These are phyloP conservation scores for Otatea glauca DNA, from an alignment of 176 grass and related monocot species.

Conservation along the genomic window DNA sequence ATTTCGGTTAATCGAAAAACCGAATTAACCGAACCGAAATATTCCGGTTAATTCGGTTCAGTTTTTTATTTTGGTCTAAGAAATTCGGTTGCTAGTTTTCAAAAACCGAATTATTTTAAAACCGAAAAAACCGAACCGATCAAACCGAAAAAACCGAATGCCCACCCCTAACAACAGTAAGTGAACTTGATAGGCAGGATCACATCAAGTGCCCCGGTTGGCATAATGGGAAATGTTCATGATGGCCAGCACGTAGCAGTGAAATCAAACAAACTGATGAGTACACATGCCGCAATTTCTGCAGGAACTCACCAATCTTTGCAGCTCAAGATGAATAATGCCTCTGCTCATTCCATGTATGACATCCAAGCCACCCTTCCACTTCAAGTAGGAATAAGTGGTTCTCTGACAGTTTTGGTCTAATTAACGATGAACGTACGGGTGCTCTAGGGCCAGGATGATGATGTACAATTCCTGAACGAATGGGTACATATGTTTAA, in stretches of 20 bases:
- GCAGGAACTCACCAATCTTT: neutral
- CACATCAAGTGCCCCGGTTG: conserved; percentile 23
- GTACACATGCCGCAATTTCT: conserved; percentile 42
- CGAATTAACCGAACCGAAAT: too few species aligned
- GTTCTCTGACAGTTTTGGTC: neutral
- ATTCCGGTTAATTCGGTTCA: too few species aligned
- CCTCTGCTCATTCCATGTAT: neutral
- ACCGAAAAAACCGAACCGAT: too few species aligned
- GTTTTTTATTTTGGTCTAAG: too few species aligned
- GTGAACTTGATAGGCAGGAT: neutral
- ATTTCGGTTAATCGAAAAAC: too few species aligned
- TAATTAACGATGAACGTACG: neutral
- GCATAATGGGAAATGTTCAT: conserved; percentile 39
- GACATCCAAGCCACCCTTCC: neutral
- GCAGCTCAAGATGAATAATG: neutral
- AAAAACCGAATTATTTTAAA: too few species aligned
- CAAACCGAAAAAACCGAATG: too few species aligned
- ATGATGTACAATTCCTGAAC: neutral
- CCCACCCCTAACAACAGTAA: too few species aligned
- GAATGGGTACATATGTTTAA: neutral
- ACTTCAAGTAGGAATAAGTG: neutral
- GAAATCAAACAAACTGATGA: conserved; percentile 35
- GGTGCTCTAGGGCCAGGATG: neutral
- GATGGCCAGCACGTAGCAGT: conserved; percentile 35
- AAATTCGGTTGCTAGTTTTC: too few species aligned